Percentiles rank a stretch among this genome's conserved stretches.
Conservation (phyloP, 1,284 basidiomycete species). For the Athelia psychrophila region DNA sequence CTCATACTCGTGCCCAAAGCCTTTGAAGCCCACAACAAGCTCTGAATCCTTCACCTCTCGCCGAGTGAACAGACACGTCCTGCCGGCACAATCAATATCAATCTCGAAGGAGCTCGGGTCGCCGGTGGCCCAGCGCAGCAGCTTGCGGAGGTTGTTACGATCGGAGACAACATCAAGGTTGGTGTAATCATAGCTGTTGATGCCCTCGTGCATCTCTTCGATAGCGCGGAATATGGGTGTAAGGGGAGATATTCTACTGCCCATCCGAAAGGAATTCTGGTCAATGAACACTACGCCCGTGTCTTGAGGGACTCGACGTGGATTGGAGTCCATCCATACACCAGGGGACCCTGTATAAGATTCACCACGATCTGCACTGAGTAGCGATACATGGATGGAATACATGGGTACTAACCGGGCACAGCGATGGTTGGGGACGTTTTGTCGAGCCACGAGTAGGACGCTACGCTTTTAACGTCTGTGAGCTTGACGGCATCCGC, state of each 20-base stretch:
- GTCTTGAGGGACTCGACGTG: constrained; percentile 21
- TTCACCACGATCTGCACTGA: constrained; percentile 5
- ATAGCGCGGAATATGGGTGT: constrained; percentile 31
- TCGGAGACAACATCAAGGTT: constrained; percentile 32
- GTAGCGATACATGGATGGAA: constrained; percentile 1
- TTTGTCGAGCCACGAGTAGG: constrained; percentile 32
- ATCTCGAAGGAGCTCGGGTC: constrained; percentile 29
- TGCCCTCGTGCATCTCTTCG: constrained; percentile 24
- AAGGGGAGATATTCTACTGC: constrained; percentile 23
- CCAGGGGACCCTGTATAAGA: background rate
- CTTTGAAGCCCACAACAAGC: constrained; percentile 8
- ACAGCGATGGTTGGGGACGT: constrained; percentile 20
- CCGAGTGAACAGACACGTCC: constrained; percentile 29
- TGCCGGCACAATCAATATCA: constrained; percentile 27
- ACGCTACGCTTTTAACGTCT: constrained; percentile 23
- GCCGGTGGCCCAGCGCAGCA: constrained; percentile 27
- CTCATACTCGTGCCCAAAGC: constrained; percentile 32
- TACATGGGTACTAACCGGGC: constrained; percentile 21
- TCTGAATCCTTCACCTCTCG: constrained; percentile 15
- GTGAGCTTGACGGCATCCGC: constrained; percentile 9
- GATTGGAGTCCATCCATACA: background rate
- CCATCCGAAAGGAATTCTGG: constrained; percentile 29
- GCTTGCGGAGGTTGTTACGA: constrained; percentile 33
- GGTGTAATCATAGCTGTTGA: constrained; percentile 23
- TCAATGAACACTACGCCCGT: constrained; percentile 24